These are phyloP conservation scores for Marasmius fiardii DNA, from an alignment of 1,284 basidiomycete genomes.

Conservation along the genomic window DNA sequence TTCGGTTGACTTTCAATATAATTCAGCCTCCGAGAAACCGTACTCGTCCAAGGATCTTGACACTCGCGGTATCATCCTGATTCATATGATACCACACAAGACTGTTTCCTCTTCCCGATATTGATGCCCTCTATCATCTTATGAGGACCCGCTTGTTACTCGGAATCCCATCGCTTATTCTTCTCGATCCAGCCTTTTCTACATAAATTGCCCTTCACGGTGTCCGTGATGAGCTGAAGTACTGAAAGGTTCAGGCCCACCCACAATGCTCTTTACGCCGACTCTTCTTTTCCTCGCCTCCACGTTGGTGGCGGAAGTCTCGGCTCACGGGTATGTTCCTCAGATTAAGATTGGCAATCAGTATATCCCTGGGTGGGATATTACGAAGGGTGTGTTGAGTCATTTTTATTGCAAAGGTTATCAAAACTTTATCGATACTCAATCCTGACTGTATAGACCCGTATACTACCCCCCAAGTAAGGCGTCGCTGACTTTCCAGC, in stretches of 20 bases:
- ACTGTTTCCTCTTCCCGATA: neutral
- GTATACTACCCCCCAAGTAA: constrained; percentile 29
- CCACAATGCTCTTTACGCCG: neutral
- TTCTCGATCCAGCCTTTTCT: neutral
- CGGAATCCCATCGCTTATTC: neutral
- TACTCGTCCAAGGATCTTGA: no score
- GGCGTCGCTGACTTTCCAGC: neutral
- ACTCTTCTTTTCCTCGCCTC: constrained; percentile 10
- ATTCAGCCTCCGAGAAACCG: no score
- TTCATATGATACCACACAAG: no score
- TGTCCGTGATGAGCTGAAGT: no score
- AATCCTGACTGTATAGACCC: constrained; percentile 19
- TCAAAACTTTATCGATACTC: neutral
- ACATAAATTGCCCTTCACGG: neutral
- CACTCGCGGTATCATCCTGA: no score
- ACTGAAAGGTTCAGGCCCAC: neutral
- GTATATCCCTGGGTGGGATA: constrained; percentile 20
- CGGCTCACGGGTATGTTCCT: constrained; percentile 21
- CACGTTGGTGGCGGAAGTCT: constrained; percentile 12
- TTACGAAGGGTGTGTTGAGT: constrained; percentile 14
- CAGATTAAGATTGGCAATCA: constrained; percentile 20
- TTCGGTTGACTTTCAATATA: neutral
- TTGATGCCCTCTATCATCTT: neutral
- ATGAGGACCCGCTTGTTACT: neutral
- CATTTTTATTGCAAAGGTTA: neutral